Conservation (phyloP, 495 filamentous ascomycete genomes). For the Neurospora intermedia region DNA sequence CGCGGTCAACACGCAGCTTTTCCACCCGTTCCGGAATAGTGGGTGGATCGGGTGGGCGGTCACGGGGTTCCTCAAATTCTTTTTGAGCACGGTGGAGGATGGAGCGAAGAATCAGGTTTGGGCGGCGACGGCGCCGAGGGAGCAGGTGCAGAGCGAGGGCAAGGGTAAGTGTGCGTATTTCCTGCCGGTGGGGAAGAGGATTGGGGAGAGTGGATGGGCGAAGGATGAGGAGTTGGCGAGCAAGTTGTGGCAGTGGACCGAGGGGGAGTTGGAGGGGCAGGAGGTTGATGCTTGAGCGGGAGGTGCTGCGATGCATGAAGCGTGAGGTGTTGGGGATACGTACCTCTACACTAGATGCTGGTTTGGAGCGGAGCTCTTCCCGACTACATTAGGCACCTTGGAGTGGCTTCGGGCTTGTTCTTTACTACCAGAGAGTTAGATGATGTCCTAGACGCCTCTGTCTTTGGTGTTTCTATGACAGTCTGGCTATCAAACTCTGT, state of each 20-base stretch:
- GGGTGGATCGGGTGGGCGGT: slow-evolving; percentile 4
- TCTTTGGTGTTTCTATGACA: not conserved
- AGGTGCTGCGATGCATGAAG: not conserved
- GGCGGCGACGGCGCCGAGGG: slow-evolving; percentile 35
- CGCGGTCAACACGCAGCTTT: slow-evolving; percentile 46
- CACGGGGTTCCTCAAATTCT: slow-evolving; percentile 6
- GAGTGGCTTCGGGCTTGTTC: not conserved
- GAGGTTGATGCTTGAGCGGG: not conserved
- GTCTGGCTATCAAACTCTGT: not conserved
- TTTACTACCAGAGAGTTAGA: not conserved
- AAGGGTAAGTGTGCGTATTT: slow-evolving; percentile 14
- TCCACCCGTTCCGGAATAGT: slow-evolving; percentile 7
- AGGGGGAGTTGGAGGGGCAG: slow-evolving; percentile 31
- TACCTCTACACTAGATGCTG: not conserved
- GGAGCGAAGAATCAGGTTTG: slow-evolving; percentile 53
- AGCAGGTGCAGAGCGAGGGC: slow-evolving; percentile 28
- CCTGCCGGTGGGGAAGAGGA: slow-evolving; percentile 19
- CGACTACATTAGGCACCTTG: not conserved
- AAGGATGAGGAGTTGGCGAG: slow-evolving; percentile 38
- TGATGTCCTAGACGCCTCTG: not conserved
- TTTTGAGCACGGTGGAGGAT: slow-evolving; percentile 25
- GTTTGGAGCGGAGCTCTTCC: not conserved
- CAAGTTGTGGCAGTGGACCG: slow-evolving; percentile 55
- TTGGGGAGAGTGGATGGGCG: slow-evolving; percentile 12
- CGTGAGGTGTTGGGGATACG: not conserved